These are phyloP conservation scores for Circinella minor DNA, from an alignment of 371 early-diverging fungal species.

Conservation along the genomic window DNA sequence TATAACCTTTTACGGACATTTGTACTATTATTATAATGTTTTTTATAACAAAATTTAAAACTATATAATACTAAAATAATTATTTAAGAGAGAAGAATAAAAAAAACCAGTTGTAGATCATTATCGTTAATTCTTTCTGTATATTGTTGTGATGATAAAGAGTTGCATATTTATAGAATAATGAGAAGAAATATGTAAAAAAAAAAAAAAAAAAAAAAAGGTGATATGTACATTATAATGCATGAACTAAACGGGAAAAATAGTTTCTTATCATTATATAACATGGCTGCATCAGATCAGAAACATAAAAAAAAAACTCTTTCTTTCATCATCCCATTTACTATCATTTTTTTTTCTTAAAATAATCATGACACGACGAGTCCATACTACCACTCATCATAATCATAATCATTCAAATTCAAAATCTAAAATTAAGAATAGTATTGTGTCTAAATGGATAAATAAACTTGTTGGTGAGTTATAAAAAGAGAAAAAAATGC, in stretches of 20 bases:
- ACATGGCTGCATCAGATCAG: no score
- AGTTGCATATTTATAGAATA: not conserved
- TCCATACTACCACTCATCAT: not conserved
- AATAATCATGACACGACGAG: not conserved
- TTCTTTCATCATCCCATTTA: not conserved
- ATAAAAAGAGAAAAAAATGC: no score
- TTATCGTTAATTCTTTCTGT: not conserved
- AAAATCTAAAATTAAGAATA: not conserved
- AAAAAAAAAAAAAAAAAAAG: not conserved
- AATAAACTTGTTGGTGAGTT: not conserved
- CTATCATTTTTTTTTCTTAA: not conserved
- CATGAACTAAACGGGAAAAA: constrained; percentile 5
- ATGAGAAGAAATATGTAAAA: not conserved
- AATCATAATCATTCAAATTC: not conserved
- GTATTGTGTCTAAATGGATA: not conserved
- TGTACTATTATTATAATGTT: no score
- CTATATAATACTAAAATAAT: not conserved
- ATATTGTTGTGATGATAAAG: no score
- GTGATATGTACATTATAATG: constrained; percentile 4
- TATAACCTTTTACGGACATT: not conserved
- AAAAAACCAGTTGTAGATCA: not conserved
- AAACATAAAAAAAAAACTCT: not conserved
- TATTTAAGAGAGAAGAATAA: not conserved
- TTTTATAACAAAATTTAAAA: no score
- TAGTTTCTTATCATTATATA: not conserved